These are phyloP conservation scores for Boeremia exigua DNA, from an alignment of 2,329 filamentous ascomycete species.

Conservation along the genomic window DNA sequence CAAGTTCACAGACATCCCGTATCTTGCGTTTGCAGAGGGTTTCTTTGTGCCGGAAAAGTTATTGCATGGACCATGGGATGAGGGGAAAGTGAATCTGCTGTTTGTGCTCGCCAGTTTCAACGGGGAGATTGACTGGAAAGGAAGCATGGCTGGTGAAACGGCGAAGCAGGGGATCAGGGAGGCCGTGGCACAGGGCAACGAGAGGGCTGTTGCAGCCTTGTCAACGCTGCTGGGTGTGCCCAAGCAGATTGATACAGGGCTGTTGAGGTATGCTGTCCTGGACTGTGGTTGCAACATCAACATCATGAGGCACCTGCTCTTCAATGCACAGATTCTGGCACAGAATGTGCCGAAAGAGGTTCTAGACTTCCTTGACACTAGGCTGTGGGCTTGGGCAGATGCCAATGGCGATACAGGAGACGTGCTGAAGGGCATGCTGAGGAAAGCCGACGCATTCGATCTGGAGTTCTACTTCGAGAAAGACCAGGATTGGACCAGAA, in stretches of 20 bases:
- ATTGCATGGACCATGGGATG: conserved; percentile 44
- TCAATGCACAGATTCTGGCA: conserved; percentile 43
- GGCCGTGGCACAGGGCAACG: conserved; percentile 35
- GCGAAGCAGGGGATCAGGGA: conserved; percentile 41
- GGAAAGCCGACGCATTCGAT: conserved; percentile 39
- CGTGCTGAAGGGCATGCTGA: conserved; percentile 40
- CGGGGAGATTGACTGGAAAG: conserved; percentile 45
- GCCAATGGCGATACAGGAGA: conserved; percentile 34
- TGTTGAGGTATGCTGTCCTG: conserved; percentile 38
- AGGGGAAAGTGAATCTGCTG: conserved; percentile 38
- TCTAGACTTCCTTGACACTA: conserved; percentile 44
- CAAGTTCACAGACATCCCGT: conserved; percentile 39
- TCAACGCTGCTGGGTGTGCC: conserved; percentile 40
- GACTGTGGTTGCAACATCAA: conserved; percentile 38
- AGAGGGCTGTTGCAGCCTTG: conserved; percentile 43
- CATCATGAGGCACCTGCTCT: conserved; percentile 41
- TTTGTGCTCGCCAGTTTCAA: conserved; percentile 44
- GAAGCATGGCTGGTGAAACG: conserved; percentile 42
- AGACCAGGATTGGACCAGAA: conserved; percentile 33
- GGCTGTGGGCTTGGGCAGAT: conserved; percentile 45
- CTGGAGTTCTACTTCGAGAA: conserved; percentile 43
- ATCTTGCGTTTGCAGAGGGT: conserved; percentile 39
- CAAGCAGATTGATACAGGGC: conserved; percentile 36
- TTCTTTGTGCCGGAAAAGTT: conserved; percentile 45
- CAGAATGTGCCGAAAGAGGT: conserved; percentile 17